Evolutionary conservation across 2,329 filamentous ascomycete genomes (phyloP).

Genomic region (Corynespora cassiicola): DNA sequence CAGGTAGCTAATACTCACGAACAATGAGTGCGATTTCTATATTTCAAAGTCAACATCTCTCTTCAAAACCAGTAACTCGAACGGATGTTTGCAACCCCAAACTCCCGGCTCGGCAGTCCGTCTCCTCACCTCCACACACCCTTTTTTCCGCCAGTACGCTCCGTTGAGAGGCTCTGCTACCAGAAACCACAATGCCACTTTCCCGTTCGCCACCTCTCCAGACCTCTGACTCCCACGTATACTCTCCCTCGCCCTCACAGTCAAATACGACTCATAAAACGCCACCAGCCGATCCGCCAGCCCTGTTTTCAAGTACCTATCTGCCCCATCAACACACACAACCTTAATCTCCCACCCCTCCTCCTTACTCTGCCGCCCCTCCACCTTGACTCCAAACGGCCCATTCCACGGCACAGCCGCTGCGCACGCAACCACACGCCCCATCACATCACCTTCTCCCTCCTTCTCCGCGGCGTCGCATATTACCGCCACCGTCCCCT

Average conservation of each 20-base stretch:
- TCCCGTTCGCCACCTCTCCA: background rate
- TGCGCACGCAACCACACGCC: slow-evolving; percentile 25
- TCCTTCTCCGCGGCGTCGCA: slow-evolving; percentile 15
- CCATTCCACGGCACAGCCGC: slow-evolving; percentile 31
- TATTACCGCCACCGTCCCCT: slow-evolving; percentile 21
- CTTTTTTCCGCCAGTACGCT: slow-evolving; percentile 32
- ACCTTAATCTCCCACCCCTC: slow-evolving; percentile 35
- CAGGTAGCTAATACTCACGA: too few relatives aligned
- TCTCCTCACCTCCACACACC: slow-evolving; percentile 24
- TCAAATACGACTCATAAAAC: slow-evolving; percentile 17
- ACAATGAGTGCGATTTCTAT: too few relatives aligned
- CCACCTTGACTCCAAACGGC: slow-evolving; percentile 17
- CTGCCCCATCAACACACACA: slow-evolving; percentile 26
- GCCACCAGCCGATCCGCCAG: slow-evolving; percentile 20
- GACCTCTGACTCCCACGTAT: background rate
- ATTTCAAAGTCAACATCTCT: slow-evolving; percentile 14
- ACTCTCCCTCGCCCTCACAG: slow-evolving; percentile 5
- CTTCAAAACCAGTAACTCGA: slow-evolving; percentile 30
- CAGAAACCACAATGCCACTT: slow-evolving; percentile 28
- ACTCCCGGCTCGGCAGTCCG: slow-evolving; percentile 10
- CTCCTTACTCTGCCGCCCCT: slow-evolving; percentile 21
- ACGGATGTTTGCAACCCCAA: slow-evolving; percentile 28
- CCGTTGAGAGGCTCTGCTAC: slow-evolving; percentile 31
- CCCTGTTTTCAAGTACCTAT: slow-evolving; percentile 22
- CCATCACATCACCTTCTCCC: background rate